Base-by-base conservation (phyloP, 805 yeast species). In the Saccharomyces mikatae region DNA sequence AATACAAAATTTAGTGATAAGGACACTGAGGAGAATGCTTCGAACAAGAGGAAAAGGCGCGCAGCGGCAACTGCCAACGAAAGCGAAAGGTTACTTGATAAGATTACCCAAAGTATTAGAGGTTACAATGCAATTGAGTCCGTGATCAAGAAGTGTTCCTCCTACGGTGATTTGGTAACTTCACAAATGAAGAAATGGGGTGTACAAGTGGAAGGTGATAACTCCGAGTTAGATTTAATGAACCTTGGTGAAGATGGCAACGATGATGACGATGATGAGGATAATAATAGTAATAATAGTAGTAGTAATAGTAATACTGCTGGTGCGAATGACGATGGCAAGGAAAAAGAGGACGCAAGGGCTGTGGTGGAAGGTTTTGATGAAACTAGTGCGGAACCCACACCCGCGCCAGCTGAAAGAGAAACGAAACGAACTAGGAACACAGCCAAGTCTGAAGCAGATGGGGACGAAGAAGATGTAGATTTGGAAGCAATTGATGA, bases 121-220 rank as follows among this genome's bases (percentile, higher is more conserved):
- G 98, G 98, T 4, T 94, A 94, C 68, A 85, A 84, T 57, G 98
- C 99, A 0, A 96, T 94, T 47, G 98, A 92, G 62, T 86, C 95
- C n/a, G 75, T 94, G 60, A 89, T 94, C 57, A 82, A 82, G 56
- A 80, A 83, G 60, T 94, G 99, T 73, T 82, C 90, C 9, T 79
- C 80, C 17, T 84, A 87, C 60, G 96, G 97, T 54, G 74, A 77
- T 14, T 68, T 76, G 6, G 89, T 94, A 54, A 77, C 89, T 4
- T 68, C 72, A 11, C 94, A 88, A 58, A 88, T 94, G 72, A 75
- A 75, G 50, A 77, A 80, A 56, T 92, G 99, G 99, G 97, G 97
- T 32, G 89, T 89, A n/a, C 77, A 80, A 49, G 77, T 85, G 8
- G 80, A 83, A 36, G 89, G 87, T 14, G 72, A 64, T 41, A 63